Evolutionary conservation across 2,329 filamentous ascomycete genomes (phyloP), one percentile per base, ranked within the genome.

Genomic region (Daldinia eschscholtzii): DNA sequence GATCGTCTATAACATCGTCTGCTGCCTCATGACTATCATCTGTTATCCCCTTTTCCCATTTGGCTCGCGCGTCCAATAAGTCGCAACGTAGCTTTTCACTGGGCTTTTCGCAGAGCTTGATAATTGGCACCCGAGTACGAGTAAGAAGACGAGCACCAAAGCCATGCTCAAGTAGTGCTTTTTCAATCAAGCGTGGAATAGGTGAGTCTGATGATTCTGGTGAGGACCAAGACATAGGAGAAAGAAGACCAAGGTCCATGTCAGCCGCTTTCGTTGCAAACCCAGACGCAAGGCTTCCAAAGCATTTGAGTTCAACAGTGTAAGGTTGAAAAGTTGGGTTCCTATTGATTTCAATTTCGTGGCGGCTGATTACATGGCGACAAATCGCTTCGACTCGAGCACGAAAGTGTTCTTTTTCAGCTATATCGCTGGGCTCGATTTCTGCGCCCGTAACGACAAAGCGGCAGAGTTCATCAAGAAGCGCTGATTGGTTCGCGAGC

Each of bases 261-360:
- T 97, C 94, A 1, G 94, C 95, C n/a, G 89, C 89, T 74, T 92
- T 92, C 10, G 92, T 93, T 3, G 93, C 94, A 80, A 97, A 97
- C 0, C 94, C 94, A 12, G 93, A 94, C 20, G 88, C 88, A 53
- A 97, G 84, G 77, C 93, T 97, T 4, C 93, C 94, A 76, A 96
- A 97, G 75, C 91, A 93, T 73, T 89, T 89, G 13, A 97, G 83
- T 60, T 89, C 84, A n/a, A 95, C 86, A 58, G 86, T 87, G 9
- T 81, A 76, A 26, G 85, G 76, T 15, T 85, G 81, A 64, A 92
- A 89, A 7, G 85, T 80, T 0, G 69, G 66, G 4, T 80, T 70
- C 18, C 80, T 76, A 30, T 80, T 81, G 2, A 75, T 72, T n/a
- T 80, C 76, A 9, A 74, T 69, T 72, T 91, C 89, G 70, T 87